phyloP scores from a whole-genome alignment of 2,329 filamentous ascomycete species.

The Xylariomycetidae sp. region DNA sequence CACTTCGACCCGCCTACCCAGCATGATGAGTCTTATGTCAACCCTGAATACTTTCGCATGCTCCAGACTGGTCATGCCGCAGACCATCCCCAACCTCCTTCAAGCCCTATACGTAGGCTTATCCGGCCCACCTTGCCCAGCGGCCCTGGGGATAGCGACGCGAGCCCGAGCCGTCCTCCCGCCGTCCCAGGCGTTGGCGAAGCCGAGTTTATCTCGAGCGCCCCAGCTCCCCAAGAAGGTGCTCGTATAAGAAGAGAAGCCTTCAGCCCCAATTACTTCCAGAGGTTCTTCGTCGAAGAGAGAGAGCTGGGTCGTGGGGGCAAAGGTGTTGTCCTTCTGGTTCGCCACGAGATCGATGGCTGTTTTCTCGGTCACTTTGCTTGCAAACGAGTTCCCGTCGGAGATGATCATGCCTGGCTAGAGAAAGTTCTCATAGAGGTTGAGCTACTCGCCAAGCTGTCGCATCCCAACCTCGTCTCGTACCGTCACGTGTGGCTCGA shows the following conservation, averaged over 20 bases:
- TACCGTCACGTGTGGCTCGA: slow-evolving; percentile 98
- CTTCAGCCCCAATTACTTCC: slow-evolving; percentile 90
- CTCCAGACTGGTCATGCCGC: slow-evolving; percentile 54
- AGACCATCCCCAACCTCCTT: slow-evolving; percentile 36
- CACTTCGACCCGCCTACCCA: slow-evolving; percentile 42
- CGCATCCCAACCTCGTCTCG: slow-evolving; percentile 91
- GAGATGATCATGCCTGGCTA: slow-evolving; percentile 90
- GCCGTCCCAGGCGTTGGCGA: too few species aligned
- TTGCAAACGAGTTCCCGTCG: slow-evolving; percentile 94
- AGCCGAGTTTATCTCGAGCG: slow-evolving; percentile 50
- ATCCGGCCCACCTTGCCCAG: slow-evolving; percentile 40
- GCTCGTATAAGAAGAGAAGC: slow-evolving; percentile 80
- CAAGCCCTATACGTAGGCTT: slow-evolving; percentile 51
- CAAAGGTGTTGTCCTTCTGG: slow-evolving; percentile 91
- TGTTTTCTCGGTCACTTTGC: slow-evolving; percentile 87
- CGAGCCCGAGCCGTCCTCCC: too few species aligned
- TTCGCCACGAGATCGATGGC: slow-evolving; percentile 85
- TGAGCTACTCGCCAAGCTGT: slow-evolving; percentile 83
- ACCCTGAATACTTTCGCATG: slow-evolving; percentile 94
- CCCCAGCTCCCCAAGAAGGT: slow-evolving; percentile 45
- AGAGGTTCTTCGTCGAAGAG: slow-evolving; percentile 88
- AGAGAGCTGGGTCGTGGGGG: slow-evolving; percentile 81
- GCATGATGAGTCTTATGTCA: slow-evolving; percentile 69
- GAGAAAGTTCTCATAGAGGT: slow-evolving; percentile 93
- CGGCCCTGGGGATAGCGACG: slow-evolving; percentile 18